A percentile compares a stretch with the other conserved stretches of the same genome.
These are phyloP conservation scores for Pleurotus salmoneostramineus DNA, from an alignment of 768 basidiomycete species.

Conservation along the genomic window DNA sequence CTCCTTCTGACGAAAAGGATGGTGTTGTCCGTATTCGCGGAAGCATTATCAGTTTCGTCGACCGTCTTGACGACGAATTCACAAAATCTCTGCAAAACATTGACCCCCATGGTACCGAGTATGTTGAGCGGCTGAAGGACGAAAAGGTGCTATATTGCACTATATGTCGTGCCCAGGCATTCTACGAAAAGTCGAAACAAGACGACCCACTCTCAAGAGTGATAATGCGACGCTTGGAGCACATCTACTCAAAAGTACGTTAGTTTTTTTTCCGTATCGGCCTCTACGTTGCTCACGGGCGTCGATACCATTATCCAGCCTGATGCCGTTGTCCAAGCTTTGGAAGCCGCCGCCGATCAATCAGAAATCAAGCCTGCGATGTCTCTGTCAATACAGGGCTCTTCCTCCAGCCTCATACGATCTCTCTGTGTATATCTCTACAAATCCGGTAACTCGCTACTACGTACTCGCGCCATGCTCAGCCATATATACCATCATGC, in stretches of 20 bases:
- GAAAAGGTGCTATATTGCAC: constrained; percentile 93
- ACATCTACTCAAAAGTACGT: constrained; percentile 94
- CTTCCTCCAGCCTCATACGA: constrained; percentile 80
- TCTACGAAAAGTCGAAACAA: constrained; percentile 81
- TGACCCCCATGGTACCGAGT: constrained; percentile 98
- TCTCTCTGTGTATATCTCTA: constrained; percentile 90
- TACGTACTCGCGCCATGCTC: constrained; percentile 96
- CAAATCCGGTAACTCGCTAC: constrained; percentile 83
- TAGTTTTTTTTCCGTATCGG: constrained; percentile 9
- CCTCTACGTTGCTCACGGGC: constrained; percentile 10
- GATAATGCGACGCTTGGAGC: constrained; percentile 93
- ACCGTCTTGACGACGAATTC: constrained; percentile 97
- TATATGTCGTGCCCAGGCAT: constrained; percentile 87
- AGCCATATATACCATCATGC: constrained; percentile 98
- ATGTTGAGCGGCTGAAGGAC: constrained; percentile 94
- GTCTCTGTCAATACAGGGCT: constrained; percentile 48
- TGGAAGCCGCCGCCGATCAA: constrained; percentile 66
- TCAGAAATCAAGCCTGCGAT: constrained; percentile 61
- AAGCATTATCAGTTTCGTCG: constrained; percentile 93
- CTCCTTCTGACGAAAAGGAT: constrained; percentile 64
- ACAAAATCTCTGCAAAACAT: constrained; percentile 96
- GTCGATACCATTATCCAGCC: constrained; percentile 47
- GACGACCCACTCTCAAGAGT: constrained; percentile 81
- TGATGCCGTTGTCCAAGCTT: constrained; percentile 85
- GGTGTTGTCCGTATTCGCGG: constrained; percentile 87